Percentiles rank a stretch among this genome's conserved stretches.
Evolutionary conservation across 1,284 basidiomycete genomes (phyloP).

Genomic region (Puccinia triticina): DNA sequence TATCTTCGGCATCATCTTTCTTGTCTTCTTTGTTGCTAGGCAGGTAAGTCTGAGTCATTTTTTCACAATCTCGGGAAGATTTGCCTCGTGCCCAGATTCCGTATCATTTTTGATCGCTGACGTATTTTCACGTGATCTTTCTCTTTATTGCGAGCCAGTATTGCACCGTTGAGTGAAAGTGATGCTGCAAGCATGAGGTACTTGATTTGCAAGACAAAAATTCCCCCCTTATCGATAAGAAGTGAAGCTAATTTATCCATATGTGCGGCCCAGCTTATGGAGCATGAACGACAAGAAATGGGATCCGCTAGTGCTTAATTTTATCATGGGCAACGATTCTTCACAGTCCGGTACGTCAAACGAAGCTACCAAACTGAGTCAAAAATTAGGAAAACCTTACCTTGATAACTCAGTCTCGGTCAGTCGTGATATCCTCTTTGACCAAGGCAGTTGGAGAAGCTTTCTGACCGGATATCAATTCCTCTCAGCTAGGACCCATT

Average conservation of each 20-base stretch:
- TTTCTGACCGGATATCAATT: constrained; percentile 61
- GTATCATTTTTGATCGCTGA: not conserved
- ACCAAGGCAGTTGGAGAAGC: not conserved
- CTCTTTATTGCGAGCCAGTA: constrained; percentile 7
- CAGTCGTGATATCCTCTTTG: constrained; percentile 12
- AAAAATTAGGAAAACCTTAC: constrained; percentile 36
- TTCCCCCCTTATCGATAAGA: not conserved
- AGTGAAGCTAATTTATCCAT: not conserved
- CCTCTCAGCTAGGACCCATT: constrained; percentile 76
- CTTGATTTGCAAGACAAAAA: not conserved
- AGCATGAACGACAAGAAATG: constrained; percentile 65
- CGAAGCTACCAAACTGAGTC: constrained; percentile 62
- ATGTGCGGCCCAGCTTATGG: constrained; percentile 66
- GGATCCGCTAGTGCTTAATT: constrained; percentile 75
- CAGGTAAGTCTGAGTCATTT: constrained; percentile 62
- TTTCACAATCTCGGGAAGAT: not conserved
- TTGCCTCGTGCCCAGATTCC: not conserved
- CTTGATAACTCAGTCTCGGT: constrained; percentile 47
- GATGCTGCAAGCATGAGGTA: constrained; percentile 71
- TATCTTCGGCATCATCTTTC: constrained; percentile 72
- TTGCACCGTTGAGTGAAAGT: constrained; percentile 70
- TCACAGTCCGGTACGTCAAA: constrained; percentile 63
- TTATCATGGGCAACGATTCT: constrained; percentile 69
- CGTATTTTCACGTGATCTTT: not conserved
- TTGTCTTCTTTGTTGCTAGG: constrained; percentile 72